Conservation (phyloP, 1,284 basidiomycete species). For the Naganishia cerealis region DNA sequence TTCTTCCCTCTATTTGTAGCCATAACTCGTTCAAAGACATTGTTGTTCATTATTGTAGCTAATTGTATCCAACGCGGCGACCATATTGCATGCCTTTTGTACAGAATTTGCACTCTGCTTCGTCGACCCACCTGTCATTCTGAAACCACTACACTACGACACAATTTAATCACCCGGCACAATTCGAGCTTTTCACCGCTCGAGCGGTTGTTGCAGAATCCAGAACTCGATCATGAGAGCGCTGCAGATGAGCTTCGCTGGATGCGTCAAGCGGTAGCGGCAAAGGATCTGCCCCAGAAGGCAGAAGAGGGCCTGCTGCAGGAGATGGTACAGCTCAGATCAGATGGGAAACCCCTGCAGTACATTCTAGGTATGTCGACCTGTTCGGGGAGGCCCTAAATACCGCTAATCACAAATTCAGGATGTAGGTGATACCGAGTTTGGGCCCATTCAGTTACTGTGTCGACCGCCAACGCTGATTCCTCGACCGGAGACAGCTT, state of each 20-base stretch:
- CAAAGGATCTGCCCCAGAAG: conserved; percentile 28
- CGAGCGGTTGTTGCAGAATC: conserved; percentile 38
- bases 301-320: conserved; percentile 33
- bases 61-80: conserved; percentile 9
- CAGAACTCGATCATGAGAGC: conserved; percentile 43
- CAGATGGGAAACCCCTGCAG: conserved; percentile 76
- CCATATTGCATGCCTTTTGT: conserved; percentile 14
- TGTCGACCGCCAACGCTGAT: conserved; percentile 77
- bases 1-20: conserved; percentile 4
- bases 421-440: conserved; percentile 73
- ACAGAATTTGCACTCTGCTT: background rate
- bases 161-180: background rate
- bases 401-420: background rate
- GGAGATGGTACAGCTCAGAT: conserved; percentile 51
- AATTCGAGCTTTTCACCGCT: background rate
- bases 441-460: conserved; percentile 73
- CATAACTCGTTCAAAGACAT: background rate
- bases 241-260: conserved; percentile 49
- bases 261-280: conserved; percentile 39
- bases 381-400: conserved; percentile 6
- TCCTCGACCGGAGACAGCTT: conserved; percentile 86
- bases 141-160: background rate
- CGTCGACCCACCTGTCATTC: background rate
- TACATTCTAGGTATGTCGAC: conserved; percentile 74
- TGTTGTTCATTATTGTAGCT: conserved; percentile 17